These are phyloP conservation scores for Candida nemodendra DNA, from an alignment of 805 yeast genomes.

Conservation along the genomic window DNA sequence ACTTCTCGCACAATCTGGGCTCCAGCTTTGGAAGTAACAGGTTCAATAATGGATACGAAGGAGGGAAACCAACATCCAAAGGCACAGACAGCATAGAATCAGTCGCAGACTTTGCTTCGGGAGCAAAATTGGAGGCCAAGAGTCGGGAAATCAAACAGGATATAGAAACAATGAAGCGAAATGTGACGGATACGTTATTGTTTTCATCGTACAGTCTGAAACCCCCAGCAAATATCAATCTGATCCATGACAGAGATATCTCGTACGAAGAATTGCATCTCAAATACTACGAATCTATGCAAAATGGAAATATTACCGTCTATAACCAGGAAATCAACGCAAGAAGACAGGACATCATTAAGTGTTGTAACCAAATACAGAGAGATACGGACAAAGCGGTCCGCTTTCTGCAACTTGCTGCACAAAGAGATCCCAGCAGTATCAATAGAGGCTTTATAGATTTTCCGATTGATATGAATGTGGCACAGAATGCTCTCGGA, in stretches of 20 bases:
- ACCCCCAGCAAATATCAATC: constrained; percentile 45
- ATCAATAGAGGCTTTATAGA: constrained; percentile 34
- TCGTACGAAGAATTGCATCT: constrained; percentile 54
- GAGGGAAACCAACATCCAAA: constrained; percentile 3
- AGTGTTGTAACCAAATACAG: constrained; percentile 38
- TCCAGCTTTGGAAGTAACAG: constrained; percentile 14
- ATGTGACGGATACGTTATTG: constrained; percentile 28
- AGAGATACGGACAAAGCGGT: constrained; percentile 51
- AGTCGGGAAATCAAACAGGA: constrained; percentile 26
- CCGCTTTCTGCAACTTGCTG: constrained; percentile 51
- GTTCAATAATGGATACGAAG: constrained; percentile 7
- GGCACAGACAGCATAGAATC: constrained; percentile 7
- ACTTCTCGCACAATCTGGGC: constrained; percentile 44
- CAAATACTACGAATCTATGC: constrained; percentile 43
- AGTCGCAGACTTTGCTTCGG: constrained; percentile 7
- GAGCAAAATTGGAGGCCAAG: constrained; percentile 2
- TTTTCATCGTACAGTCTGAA: constrained; percentile 49
- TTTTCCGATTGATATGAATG: constrained; percentile 29
- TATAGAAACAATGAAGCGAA: constrained; percentile 13
- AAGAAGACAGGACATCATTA: constrained; percentile 47
- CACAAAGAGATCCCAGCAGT: constrained; percentile 28
- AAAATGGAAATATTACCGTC: constrained; percentile 35
- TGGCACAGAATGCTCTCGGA: constrained; percentile 8
- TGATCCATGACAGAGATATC: constrained; percentile 51
- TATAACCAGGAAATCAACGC: constrained; percentile 41